A percentile compares a stretch with the other conserved stretches of the same genome.
phyloP scores from a whole-genome alignment of 257 asterid genomes.

The Ocimum tenuiflorum region DNA sequence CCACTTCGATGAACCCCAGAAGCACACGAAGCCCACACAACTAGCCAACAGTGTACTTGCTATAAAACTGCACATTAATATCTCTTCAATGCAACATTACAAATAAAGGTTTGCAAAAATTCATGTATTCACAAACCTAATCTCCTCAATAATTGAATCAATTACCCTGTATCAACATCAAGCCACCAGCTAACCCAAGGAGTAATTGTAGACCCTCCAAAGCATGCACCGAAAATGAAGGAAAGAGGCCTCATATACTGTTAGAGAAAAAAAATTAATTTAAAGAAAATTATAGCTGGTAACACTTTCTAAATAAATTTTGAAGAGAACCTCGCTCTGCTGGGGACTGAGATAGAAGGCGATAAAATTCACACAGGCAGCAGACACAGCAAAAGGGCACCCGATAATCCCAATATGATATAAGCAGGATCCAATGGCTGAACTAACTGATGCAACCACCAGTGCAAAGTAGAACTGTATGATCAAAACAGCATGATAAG shows the following conservation, averaged over 20 bases:
- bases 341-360: neutral
- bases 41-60: neutral
- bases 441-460: neutral
- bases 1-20: neutral
- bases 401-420: neutral
- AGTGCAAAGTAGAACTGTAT: conserved; percentile 9
- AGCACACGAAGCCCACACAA: neutral
- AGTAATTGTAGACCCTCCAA: neutral
- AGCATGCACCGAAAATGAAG: neutral
- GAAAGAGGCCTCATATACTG: conserved; percentile 3
- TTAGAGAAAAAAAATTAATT: neutral
- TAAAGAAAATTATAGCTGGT: no score
- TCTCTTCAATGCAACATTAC: no score
- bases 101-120: no score
- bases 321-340: neutral
- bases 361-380: neutral
- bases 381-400: neutral
- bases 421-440: neutral
- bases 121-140: no score
- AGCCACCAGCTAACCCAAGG: neutral
- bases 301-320: no score
- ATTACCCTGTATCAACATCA: neutral
- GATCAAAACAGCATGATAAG: neutral
- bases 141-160: no score
- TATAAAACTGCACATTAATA: neutral